A percentile compares a stretch with the other conserved stretches of the same genome.
Evolutionary conservation across 2,329 filamentous ascomycete genomes (phyloP).

Genomic region (Pleoardoris graminearum): DNA sequence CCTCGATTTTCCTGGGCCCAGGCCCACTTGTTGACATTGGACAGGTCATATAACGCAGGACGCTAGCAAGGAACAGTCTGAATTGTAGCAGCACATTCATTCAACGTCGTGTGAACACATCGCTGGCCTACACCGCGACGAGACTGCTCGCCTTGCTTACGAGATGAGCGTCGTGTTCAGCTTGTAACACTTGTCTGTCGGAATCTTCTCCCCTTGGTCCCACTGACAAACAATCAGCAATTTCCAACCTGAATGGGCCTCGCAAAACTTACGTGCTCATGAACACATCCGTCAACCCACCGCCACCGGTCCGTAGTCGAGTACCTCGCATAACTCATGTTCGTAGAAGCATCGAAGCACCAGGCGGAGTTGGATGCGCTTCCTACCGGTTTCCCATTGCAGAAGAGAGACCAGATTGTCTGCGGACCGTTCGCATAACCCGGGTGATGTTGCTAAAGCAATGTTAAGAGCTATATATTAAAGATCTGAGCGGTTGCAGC

Average conservation of each 20-base stretch:
- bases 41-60: too few relatives aligned
- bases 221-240: constrained; percentile 20
- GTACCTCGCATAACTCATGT: constrained; percentile 23
- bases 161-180: constrained; percentile 9
- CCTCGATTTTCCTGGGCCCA: too few relatives aligned
- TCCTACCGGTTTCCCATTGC: constrained; percentile 17
- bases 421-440: constrained; percentile 20
- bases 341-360: constrained; percentile 24
- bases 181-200: constrained; percentile 21
- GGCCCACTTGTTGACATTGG: too few relatives aligned
- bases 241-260: not conserved
- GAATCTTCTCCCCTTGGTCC: constrained; percentile 32
- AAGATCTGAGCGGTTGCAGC: not conserved
- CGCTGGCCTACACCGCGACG: too few relatives aligned
- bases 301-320: constrained; percentile 12
- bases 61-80: too few relatives aligned
- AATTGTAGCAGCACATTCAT: not conserved
- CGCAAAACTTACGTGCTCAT: constrained; percentile 9
- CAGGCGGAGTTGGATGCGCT: constrained; percentile 16
- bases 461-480: not conserved
- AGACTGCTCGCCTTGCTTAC: too few relatives aligned
- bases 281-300: constrained; percentile 12
- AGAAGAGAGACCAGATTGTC: constrained; percentile 23
- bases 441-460: constrained; percentile 18
- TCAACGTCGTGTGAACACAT: too few relatives aligned